These are phyloP conservation scores for Allantophomopsis cytisporea DNA, from an alignment of 2,329 filamentous ascomycete species.

Conservation along the genomic window DNA sequence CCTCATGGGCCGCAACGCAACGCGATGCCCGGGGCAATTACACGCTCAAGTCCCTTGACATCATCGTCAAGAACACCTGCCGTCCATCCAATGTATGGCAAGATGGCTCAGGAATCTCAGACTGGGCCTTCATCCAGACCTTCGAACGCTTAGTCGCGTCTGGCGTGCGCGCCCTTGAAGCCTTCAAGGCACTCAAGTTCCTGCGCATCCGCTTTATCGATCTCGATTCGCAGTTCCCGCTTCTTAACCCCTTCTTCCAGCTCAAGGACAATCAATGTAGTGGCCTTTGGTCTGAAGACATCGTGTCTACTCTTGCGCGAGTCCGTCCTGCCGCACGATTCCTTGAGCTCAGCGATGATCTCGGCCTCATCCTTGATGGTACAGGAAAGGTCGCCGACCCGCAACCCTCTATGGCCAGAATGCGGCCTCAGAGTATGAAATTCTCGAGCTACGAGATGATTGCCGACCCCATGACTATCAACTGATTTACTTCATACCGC, in stretches of 20 bases:
- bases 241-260: conserved; percentile 61
- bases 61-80: conserved; percentile 66
- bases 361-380: conserved; percentile 46
- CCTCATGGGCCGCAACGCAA: conserved; percentile 31
- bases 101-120: conserved; percentile 58
- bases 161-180: conserved; percentile 44
- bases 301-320: conserved; percentile 44
- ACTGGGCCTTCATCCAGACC: conserved; percentile 56
- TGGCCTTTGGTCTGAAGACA: conserved; percentile 60
- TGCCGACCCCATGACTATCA: neutral
- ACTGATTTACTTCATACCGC: neutral
- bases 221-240: conserved; percentile 56
- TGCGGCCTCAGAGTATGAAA: conserved; percentile 39
- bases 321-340: conserved; percentile 45
- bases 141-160: conserved; percentile 57
- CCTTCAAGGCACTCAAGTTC: conserved; percentile 44
- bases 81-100: conserved; percentile 35
- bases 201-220: conserved; percentile 65
- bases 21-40: conserved; percentile 27
- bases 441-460: conserved; percentile 34
- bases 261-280: conserved; percentile 45
- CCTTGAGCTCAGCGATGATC: conserved; percentile 47
- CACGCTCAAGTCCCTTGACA: conserved; percentile 50
- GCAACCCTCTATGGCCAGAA: conserved; percentile 25
- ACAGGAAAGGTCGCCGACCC: conserved; percentile 30